phyloP scores from a whole-genome alignment of 352 stramenopile genomes.

The Phytophthora constricta region DNA sequence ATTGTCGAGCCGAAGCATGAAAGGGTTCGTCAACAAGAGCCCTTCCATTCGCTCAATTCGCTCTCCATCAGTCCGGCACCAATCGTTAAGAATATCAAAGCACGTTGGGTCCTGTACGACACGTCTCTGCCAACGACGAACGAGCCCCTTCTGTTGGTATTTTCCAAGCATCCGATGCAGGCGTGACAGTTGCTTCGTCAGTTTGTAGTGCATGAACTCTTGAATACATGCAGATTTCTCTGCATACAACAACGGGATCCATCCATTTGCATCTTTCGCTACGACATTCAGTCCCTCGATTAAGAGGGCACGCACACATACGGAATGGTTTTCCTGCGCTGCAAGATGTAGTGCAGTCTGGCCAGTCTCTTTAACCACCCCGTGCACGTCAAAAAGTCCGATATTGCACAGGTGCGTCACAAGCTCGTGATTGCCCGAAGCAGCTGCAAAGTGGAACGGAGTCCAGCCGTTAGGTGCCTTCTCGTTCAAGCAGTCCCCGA shows the following conservation, averaged over 20 bases:
- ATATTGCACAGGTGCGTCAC: slow-evolving; percentile 42
- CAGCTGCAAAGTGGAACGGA: slow-evolving; percentile 59
- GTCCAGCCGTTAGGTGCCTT: slow-evolving; percentile 52
- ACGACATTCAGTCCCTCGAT: slow-evolving; percentile 42
- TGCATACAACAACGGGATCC: slow-evolving; percentile 60
- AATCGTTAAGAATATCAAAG: slow-evolving; percentile 77
- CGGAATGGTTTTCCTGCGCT: slow-evolving; percentile 34
- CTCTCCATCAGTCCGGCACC: slow-evolving; percentile 52
- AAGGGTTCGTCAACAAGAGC: slow-evolving; percentile 52
- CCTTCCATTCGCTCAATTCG: slow-evolving; percentile 63
- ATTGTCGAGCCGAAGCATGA: slow-evolving; percentile 70
- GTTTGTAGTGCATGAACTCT: slow-evolving; percentile 65
- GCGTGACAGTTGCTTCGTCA: slow-evolving; percentile 61
- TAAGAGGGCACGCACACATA: slow-evolving; percentile 53
- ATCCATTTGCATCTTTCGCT: slow-evolving; percentile 50
- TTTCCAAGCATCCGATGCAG: slow-evolving; percentile 59
- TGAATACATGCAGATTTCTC: slow-evolving; percentile 33
- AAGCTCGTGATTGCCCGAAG: slow-evolving; percentile 58
- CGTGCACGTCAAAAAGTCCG: slow-evolving; percentile 46
- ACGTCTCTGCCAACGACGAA: slow-evolving; percentile 54
- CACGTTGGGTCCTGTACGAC: slow-evolving; percentile 51
- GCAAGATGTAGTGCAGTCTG: slow-evolving; percentile 74
- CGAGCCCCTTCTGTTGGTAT: slow-evolving; percentile 50
- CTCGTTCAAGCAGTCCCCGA: slow-evolving; percentile 57
- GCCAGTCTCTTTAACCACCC: slow-evolving; percentile 39